Base-by-base conservation (phyloP, 139 green algal species). In the Gonium pectorale region DNA sequence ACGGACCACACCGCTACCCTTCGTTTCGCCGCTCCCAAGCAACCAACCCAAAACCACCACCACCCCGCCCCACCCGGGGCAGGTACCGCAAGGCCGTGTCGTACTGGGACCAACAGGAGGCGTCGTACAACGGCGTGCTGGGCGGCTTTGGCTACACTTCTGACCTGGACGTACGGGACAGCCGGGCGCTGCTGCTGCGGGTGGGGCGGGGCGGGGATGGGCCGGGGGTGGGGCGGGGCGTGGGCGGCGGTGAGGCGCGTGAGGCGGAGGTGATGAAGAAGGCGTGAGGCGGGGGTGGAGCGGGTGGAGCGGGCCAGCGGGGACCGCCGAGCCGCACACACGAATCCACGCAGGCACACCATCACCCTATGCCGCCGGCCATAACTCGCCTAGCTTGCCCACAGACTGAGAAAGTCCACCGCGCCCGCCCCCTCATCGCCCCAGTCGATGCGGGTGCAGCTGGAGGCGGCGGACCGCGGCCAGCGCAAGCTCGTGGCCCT, bases 91-190 rank as follows among this genome's bases (percentile, higher is more conserved):
- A 89, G 67, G 92, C 93, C 9, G 93, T 95, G 43, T 69, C 41
- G 5, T 97, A 97, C 89, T 96, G 93, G 90, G 90, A 95, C 85
- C 64, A 87, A 49, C 90, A 94, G 85, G 89, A 94, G 64, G 90
- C 94, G 0, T 90, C 90, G 19, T 93, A 95, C 60, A 87, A 98
- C 49, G 96, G 95, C 2, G 96, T 98, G 19, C 89, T 98, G 67
- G 96, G 95, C 8, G 95, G 95, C 2, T 98, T 92, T 75, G 97
- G 94, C 27, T 87, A 94, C 62, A 93, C 98, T 2, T 95, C 90
- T 24, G 75, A 87, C 37, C 44, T 91, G 1, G 97, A 99, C 79
- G 91, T 98, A 1, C 68, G 68, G 7, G 95, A 98, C 68, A 97
- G 92, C 89, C 77, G 64, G 51, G 64, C 86, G 24, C 93, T 98